A percentile compares a stretch with the other conserved stretches of the same genome.
phyloP scores from a whole-genome alignment of 371 early-diverging fungal genomes.

The Fennellomyces sp. region DNA sequence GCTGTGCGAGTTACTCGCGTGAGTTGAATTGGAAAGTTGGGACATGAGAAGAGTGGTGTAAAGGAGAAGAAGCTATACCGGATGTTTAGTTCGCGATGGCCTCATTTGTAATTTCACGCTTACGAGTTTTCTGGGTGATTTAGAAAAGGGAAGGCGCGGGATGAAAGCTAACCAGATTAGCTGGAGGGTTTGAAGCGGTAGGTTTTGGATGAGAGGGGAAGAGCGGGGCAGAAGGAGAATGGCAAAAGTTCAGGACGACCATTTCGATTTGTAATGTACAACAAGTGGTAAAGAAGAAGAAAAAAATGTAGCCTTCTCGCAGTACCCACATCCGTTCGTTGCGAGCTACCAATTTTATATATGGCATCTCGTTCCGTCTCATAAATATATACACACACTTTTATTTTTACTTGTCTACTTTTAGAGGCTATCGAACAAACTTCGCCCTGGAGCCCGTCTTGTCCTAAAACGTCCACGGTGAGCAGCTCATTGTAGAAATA shows the following conservation, averaged over 20 bases:
- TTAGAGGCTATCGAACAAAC: background rate
- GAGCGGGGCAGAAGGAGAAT: conserved; percentile 2
- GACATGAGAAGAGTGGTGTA: background rate
- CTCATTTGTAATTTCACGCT: background rate
- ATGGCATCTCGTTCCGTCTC: too few relatives aligned
- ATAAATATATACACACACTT: background rate
- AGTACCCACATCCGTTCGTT: background rate
- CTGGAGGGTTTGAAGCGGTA: background rate
- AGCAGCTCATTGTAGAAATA: background rate
- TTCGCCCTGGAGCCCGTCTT: background rate
- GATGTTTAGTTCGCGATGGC: background rate
- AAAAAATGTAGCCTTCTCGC: conserved; percentile 1
- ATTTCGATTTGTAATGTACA: background rate
- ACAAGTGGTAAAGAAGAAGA: background rate
- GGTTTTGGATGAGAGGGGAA: background rate
- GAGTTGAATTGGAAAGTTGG: background rate
- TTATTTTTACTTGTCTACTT: background rate
- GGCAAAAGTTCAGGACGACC: conserved; percentile 3
- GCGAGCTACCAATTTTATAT: too few relatives aligned
- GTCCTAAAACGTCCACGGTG: background rate
- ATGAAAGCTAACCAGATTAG: background rate
- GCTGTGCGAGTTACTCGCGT: background rate
- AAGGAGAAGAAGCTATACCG: background rate
- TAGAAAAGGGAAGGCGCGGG: background rate
- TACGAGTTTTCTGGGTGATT: background rate